Evolutionary conservation across 2,329 filamentous ascomycete genomes (phyloP).

Genomic region (Pseudocercospora eumusae): DNA sequence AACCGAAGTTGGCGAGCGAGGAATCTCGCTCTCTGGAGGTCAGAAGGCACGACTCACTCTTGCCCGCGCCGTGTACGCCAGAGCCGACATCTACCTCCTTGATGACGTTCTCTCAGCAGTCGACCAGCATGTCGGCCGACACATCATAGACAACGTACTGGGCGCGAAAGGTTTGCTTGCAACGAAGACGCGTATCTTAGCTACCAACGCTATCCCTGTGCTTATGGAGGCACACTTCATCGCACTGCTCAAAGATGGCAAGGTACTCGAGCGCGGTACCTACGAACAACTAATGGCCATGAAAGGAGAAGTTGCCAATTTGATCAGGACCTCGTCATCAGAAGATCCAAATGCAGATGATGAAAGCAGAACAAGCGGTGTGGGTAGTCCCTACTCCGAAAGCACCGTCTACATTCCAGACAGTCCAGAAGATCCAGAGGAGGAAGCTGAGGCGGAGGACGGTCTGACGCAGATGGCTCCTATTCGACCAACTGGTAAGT

Average conservation of each 20-base stretch:
- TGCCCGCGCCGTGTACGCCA: conserved; percentile 90
- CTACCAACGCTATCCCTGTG: conserved; percentile 93
- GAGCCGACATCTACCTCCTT: conserved; percentile 92
- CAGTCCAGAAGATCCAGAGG: conserved; percentile 52
- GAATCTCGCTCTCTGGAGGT: conserved; percentile 92
- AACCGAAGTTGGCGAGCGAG: conserved; percentile 93
- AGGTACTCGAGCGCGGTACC: conserved; percentile 82
- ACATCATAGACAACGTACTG: conserved; percentile 92
- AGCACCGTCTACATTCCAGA: conserved; percentile 51
- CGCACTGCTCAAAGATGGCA: conserved; percentile 77
- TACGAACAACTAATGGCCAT: conserved; percentile 89
- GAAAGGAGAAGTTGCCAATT: conserved; percentile 83
- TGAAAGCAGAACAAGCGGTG: conserved; percentile 23
- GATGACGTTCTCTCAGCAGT: conserved; percentile 95
- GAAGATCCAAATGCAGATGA: conserved; percentile 42
- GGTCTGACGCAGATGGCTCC: conserved; percentile 72
- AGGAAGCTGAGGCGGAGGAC: conserved; percentile 66
- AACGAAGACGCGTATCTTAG: conserved; percentile 86
- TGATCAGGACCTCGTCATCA: conserved; percentile 73
- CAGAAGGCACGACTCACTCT: conserved; percentile 93
- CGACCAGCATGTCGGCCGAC: conserved; percentile 94
- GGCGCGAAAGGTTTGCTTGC: conserved; percentile 78
- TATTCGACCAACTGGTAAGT: conserved; percentile 57
- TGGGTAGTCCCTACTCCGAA: conserved; percentile 28
- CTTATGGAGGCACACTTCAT: conserved; percentile 88